phyloP scores from a whole-genome alignment of 164 flowering plant species.

The Vitis amurensis region DNA sequence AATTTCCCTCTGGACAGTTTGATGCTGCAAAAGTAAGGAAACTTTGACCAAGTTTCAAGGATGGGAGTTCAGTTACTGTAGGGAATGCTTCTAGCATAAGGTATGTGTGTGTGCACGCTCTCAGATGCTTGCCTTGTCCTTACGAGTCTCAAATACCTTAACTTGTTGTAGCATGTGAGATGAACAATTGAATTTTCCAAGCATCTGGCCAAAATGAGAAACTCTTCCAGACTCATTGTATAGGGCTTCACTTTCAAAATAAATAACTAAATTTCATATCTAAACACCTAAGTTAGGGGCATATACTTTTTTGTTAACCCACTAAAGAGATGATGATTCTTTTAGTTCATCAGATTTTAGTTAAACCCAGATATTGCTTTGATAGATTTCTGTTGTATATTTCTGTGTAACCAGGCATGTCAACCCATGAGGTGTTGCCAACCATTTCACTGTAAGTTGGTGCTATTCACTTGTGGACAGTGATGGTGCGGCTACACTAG shows the following conservation, averaged over 20 bases:
- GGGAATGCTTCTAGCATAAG: constrained; percentile 97
- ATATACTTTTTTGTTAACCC: neutral
- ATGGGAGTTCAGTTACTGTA: constrained; percentile 90
- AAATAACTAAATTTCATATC: too few species aligned
- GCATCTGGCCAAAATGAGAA: neutral
- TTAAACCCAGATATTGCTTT: neutral
- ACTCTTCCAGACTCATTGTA: too few species aligned
- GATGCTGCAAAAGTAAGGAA: constrained; percentile 76
- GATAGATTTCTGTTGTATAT: neutral
- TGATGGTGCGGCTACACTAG: constrained; percentile 95
- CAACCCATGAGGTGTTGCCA: too few species aligned
- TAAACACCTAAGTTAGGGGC: too few species aligned
- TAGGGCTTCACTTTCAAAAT: too few species aligned
- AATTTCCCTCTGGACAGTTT: too few species aligned
- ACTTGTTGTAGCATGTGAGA: neutral
- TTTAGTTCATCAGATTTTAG: neutral
- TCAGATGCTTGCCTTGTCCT: neutral
- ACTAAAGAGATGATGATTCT: neutral
- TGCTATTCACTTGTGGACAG: constrained; percentile 26
- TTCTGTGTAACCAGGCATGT: too few species aligned
- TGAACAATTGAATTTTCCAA: neutral
- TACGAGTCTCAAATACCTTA: neutral
- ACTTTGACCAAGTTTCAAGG: constrained; percentile 90
- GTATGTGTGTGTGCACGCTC: constrained; percentile 30
- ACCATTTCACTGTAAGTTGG: neutral